phyloP scores from a whole-genome alignment of 169 alveolate genomes.

The Perkinsus marinus region DNA sequence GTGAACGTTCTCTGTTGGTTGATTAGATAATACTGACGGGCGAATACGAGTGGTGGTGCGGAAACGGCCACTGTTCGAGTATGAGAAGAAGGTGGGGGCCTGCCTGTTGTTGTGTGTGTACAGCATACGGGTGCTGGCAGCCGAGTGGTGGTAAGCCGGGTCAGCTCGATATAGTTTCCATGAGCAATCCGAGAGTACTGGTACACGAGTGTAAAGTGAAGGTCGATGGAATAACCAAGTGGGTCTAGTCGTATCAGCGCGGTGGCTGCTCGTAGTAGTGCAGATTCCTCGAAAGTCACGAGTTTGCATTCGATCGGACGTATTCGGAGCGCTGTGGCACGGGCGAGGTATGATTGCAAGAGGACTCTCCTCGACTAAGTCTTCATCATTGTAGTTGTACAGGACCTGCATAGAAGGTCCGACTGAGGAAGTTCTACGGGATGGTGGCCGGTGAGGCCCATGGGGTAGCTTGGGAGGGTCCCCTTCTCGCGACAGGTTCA shows the following conservation, averaged over 20 bases:
- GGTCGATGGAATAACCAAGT: slow-evolving; percentile 71
- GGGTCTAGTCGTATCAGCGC: background rate
- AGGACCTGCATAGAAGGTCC: slow-evolving; percentile 52
- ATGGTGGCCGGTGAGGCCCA: slow-evolving; percentile 33
- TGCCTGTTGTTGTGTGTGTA: no score
- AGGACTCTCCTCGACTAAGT: background rate
- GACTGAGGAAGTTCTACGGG: slow-evolving; percentile 49
- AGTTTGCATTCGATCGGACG: slow-evolving; percentile 32
- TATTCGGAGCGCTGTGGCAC: slow-evolving; percentile 38
- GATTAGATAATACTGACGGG: slow-evolving; percentile 4
- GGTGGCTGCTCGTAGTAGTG: background rate
- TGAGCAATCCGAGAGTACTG: slow-evolving; percentile 50
- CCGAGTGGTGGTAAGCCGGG: slow-evolving; percentile 18
- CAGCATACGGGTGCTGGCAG: no score
- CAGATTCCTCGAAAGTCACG: slow-evolving; percentile 33
- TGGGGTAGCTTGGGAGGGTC: background rate
- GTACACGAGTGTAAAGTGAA: slow-evolving; percentile 62
- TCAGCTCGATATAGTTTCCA: slow-evolving; percentile 52
- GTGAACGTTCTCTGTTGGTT: background rate
- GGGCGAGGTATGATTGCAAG: slow-evolving; percentile 4
- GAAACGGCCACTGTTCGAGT: slow-evolving; percentile 80
- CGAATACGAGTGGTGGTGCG: slow-evolving; percentile 79
- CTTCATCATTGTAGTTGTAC: slow-evolving; percentile 47
- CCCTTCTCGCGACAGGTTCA: background rate
- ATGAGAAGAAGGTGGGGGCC: slow-evolving; percentile 62